Conservation (phyloP, 257 asterid genomes). For the Handroanthus guayacan region DNA sequence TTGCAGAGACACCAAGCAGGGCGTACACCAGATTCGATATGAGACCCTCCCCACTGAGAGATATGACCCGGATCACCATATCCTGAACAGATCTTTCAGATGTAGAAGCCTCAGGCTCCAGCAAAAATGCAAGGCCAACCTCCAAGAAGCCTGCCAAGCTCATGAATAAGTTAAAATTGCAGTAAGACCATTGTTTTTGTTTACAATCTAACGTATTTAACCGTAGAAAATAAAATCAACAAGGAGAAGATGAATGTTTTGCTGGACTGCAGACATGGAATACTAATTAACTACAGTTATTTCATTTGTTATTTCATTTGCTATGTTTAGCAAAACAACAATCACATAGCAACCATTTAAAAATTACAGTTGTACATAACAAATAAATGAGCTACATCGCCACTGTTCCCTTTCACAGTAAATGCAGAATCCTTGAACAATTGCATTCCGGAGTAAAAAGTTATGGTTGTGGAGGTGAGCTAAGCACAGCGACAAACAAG, state of each 20-base stretch:
- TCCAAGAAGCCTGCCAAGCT: slow-evolving; percentile 75
- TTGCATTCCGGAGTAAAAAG: slow-evolving; percentile 1
- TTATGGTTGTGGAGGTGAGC: neutral
- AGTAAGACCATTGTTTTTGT: slow-evolving; percentile 20
- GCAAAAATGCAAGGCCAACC: slow-evolving; percentile 63
- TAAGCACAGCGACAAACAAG: neutral
- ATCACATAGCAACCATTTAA: neutral
- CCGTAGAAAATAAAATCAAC: slow-evolving; percentile 6
- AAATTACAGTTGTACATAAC: neutral
- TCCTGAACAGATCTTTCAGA: slow-evolving; percentile 66
- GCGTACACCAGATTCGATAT: slow-evolving; percentile 84
- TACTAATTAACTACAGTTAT: slow-evolving; percentile 11
- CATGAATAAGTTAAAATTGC: slow-evolving; percentile 28
- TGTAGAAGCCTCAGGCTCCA: slow-evolving; percentile 59
- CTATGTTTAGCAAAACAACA: slow-evolving; percentile 16
- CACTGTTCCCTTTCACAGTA: neutral
- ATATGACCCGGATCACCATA: slow-evolving; percentile 72
- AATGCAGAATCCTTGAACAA: slow-evolving; percentile 15
- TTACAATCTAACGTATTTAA: slow-evolving; percentile 8
- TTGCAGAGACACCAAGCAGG: slow-evolving; percentile 91
- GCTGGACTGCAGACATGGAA: slow-evolving; percentile 5
- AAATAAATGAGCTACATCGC: slow-evolving; percentile 23
- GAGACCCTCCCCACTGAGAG: slow-evolving; percentile 78
- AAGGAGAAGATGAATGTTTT: slow-evolving; percentile 5
- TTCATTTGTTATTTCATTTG: slow-evolving; percentile 27